Percentiles rank a stretch among this genome's conserved stretches.
Evolutionary conservation across 176 grass and related monocot species (phyloP).

Genomic region (Rhynchospora pubera): DNA sequence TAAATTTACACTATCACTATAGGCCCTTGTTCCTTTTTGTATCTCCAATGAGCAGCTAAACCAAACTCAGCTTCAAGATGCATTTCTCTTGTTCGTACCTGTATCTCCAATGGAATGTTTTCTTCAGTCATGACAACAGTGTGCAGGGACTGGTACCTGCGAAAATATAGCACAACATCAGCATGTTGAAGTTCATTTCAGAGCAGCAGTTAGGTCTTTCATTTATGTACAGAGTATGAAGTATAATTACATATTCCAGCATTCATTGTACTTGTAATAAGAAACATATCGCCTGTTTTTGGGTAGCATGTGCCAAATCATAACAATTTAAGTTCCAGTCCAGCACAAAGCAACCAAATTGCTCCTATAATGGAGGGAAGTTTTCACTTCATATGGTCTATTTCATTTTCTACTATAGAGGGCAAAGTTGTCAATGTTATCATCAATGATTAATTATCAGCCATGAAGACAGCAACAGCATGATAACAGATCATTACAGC

Average conservation of each 20-base stretch:
- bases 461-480: no score
- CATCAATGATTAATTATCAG: not conserved
- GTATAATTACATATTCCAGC: not conserved
- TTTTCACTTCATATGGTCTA: not conserved
- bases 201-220: not conserved
- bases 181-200: not conserved
- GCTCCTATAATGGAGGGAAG: no score
- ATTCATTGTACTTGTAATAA: not conserved
- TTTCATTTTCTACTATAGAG: not conserved
- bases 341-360: no score
- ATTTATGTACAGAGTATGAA: not conserved
- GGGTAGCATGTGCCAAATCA: no score
- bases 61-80: slow-evolving; percentile 81
- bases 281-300: no score
- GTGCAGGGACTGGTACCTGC: slow-evolving; percentile 78
- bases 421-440: not conserved
- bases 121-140: slow-evolving; percentile 63
- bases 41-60: slow-evolving; percentile 75
- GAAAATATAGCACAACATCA: slow-evolving; percentile 14
- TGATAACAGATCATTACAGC: not conserved
- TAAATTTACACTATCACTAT: slow-evolving; percentile 50
- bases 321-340: no score
- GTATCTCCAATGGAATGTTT: slow-evolving; percentile 55
- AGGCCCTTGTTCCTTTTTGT: slow-evolving; percentile 46
- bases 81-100: slow-evolving; percentile 81